Evolutionary conservation across 2,329 filamentous ascomycete species (phyloP), one percentile per base, ranked within the genome.

Genomic region (Colletotrichum sp.): DNA sequence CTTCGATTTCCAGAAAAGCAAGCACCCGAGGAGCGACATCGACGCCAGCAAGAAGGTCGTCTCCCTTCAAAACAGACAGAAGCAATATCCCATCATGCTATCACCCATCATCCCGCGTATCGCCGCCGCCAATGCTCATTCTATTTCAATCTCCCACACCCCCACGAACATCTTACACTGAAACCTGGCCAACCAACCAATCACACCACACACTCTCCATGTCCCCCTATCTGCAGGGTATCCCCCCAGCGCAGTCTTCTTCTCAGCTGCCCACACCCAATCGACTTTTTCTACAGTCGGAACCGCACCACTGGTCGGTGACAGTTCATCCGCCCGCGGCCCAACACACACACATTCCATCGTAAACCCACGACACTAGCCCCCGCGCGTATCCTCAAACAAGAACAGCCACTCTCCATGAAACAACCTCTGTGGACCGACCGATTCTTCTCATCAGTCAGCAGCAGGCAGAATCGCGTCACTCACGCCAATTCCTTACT

Each of bases 181-280:
- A 71, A 71, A 71, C 68, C 58, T 34, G 68, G 36, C 68, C 68
- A 71, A 52, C 68, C 18, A n/a, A 52, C 68, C 68, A 57, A 71
- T 64, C 68, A 69, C 32, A n/a, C 13, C 52, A 67, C n/a, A 24
- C n/a, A 36, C 43, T 26, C 13, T 21, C 9, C 65, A 18, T 13
- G 6, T 36, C 26, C 65, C 38, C 21, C 43, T 52, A 52, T 52
- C 43, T 52, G 43, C 34, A 48, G 36, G 43, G 34, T 30, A 48
- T 26, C 34, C 61, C 61, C 61, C 18, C 32, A 64, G 28, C n/a
- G 15, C 63, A n/a, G 34, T 43, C 21, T 36, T 43, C 12, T 65
- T 43, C 26, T 43, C 64, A 43, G 24, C 28, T 32, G 43, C 32
- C 60, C 60, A 38, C 60, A 61, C 58, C 58, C 58, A 30, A 30